Conservation (phyloP, 441 rosid genomes). For the Melastoma candidum region DNA sequence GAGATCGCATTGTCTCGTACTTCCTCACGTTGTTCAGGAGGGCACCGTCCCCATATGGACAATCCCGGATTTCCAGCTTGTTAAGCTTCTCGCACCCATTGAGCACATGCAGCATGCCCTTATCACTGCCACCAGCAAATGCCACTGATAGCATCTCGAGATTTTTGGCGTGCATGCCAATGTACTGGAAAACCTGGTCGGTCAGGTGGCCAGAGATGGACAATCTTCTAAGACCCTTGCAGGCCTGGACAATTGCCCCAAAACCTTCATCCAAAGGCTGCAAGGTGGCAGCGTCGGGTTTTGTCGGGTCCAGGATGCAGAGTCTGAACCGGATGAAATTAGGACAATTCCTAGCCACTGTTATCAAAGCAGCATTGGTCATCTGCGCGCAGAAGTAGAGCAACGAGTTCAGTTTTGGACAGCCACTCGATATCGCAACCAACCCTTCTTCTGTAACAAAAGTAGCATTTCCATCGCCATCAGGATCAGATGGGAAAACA, state of each 20-base stretch:
- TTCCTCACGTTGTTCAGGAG: conserved; percentile 76
- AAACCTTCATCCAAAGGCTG: conserved; percentile 89
- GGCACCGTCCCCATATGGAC: conserved; percentile 78
- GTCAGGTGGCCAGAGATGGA: conserved; percentile 81
- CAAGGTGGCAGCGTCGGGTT: conserved; percentile 58
- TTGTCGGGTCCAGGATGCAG: conserved; percentile 70
- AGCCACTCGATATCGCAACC: conserved; percentile 74
- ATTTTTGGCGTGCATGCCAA: conserved; percentile 66
- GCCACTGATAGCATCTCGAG: conserved; percentile 95
- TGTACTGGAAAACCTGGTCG: conserved; percentile 65
- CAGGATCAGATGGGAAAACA: conserved; percentile 78
- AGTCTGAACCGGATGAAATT: conserved; percentile 71
- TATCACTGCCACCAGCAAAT: conserved; percentile 74
- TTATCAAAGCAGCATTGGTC: conserved; percentile 82
- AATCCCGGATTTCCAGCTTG: conserved; percentile 74
- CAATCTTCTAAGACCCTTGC: conserved; percentile 56
- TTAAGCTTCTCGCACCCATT: conserved; percentile 79
- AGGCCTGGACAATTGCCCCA: conserved; percentile 79
- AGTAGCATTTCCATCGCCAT: conserved; percentile 38
- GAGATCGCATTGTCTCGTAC: conserved; percentile 99
- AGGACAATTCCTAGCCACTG: conserved; percentile 73
- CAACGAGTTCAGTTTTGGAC: conserved; percentile 76
- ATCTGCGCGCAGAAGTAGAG: conserved; percentile 90
- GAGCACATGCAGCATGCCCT: conserved; percentile 74
- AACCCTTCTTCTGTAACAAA: conserved; percentile 76